phyloP scores from a whole-genome alignment of 2,329 filamentous ascomycete genomes.

The Botrytis hyacinthi region DNA sequence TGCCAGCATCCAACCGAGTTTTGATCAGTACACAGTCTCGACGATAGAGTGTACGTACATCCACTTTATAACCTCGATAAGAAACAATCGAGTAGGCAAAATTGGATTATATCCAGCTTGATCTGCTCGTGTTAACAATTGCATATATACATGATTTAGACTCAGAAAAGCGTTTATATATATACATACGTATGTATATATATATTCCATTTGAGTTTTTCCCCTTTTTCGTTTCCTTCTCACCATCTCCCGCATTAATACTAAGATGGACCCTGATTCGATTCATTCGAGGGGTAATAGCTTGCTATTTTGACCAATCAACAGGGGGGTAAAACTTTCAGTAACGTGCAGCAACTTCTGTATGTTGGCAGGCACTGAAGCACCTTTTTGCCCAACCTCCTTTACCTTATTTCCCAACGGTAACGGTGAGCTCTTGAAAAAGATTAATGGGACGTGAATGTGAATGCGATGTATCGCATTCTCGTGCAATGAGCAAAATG shows the following conservation, averaged over 20 bases:
- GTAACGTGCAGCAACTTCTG: constrained; percentile 20
- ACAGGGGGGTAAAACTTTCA: not conserved
- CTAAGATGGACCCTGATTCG: constrained; percentile 19
- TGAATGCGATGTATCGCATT: constrained; percentile 19
- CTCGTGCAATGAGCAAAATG: constrained; percentile 6
- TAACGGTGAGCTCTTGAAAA: constrained; percentile 17
- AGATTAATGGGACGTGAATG: constrained; percentile 5
- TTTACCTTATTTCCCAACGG: constrained; percentile 10
- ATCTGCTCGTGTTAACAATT: not conserved
- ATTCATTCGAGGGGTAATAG: constrained; percentile 20
- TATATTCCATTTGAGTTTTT: not conserved
- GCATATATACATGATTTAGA: not conserved
- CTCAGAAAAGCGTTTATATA: not conserved
- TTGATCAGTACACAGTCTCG: not conserved
- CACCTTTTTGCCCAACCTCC: constrained; percentile 18
- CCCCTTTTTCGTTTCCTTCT: constrained; percentile 7
- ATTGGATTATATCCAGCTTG: not conserved
- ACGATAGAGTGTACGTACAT: not conserved
- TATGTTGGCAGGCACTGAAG: constrained; percentile 16
- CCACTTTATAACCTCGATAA: constrained; percentile 3
- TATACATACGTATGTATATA: not conserved
- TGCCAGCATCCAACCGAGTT: constrained; percentile 6
- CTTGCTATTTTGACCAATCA: constrained; percentile 11
- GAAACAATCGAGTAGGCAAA: not conserved
- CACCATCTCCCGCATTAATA: not conserved